Conservation (phyloP, 2,329 filamentous ascomycete genomes). For the Fusarium tupiense region DNA sequence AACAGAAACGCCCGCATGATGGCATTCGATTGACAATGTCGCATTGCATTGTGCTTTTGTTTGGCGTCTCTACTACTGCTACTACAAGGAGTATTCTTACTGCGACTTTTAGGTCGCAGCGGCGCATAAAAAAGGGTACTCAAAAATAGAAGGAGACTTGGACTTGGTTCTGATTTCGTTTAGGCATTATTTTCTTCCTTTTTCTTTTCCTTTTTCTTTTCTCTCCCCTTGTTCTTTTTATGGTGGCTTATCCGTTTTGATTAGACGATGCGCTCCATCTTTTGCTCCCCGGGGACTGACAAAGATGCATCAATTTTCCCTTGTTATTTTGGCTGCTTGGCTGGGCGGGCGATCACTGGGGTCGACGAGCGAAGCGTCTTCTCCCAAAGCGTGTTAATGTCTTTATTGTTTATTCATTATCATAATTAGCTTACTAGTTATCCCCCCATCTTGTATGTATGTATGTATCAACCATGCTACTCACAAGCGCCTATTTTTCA, state of each 20-base stretch:
- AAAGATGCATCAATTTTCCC: constrained; percentile 25
- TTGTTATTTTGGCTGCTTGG: constrained; percentile 7
- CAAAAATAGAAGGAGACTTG: background rate
- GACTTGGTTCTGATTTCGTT: background rate
- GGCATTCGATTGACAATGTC: constrained; percentile 9
- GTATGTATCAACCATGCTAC: background rate
- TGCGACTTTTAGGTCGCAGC: constrained; percentile 27
- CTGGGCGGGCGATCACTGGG: constrained; percentile 5
- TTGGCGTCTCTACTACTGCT: background rate
- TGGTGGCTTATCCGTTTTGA: constrained; percentile 18
- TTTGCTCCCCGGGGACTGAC: constrained; percentile 21
- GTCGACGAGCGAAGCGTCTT: background rate
- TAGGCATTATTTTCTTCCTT: background rate
- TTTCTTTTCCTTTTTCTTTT: background rate
- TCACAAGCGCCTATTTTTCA: background rate
- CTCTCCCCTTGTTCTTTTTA: background rate
- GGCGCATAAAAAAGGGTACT: constrained; percentile 19
- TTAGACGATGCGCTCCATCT: constrained; percentile 32
- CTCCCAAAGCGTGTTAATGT: constrained; percentile 21
- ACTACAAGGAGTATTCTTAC: constrained; percentile 13
- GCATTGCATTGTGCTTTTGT: background rate
- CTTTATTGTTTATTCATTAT: constrained; percentile 11
- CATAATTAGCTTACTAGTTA: constrained; percentile 9
- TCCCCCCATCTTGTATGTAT: constrained; percentile 13
- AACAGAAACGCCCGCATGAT: background rate